These are phyloP conservation scores for Francoa sonchifolia DNA, from an alignment of 441 rosid genomes.

Conservation along the genomic window DNA sequence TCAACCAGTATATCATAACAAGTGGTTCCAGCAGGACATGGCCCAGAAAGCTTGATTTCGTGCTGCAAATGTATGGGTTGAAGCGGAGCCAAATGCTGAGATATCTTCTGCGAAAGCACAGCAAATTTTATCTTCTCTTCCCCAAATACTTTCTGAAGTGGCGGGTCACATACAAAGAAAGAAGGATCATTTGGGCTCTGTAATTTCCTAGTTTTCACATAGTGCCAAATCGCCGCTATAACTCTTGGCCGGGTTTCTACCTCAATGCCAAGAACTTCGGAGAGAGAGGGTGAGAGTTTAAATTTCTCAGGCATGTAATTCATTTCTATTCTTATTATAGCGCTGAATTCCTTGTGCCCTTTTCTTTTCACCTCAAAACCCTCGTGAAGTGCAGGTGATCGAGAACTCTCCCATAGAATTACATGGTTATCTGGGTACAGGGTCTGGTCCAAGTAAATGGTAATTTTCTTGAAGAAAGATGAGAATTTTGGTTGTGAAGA, in stretches of 20 bases:
- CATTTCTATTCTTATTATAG: slow-evolving; percentile 71
- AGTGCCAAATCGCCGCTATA: slow-evolving; percentile 88
- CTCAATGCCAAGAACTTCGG: slow-evolving; percentile 88
- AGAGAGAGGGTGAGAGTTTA: slow-evolving; percentile 74
- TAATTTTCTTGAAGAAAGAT: slow-evolving; percentile 78
- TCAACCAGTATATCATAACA: slow-evolving; percentile 94
- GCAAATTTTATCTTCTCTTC: slow-evolving; percentile 77
- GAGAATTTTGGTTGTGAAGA: slow-evolving; percentile 66
- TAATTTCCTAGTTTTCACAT: slow-evolving; percentile 82
- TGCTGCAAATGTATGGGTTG: slow-evolving; percentile 89
- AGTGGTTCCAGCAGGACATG: slow-evolving; percentile 60
- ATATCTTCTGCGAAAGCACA: slow-evolving; percentile 72
- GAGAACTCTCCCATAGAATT: slow-evolving; percentile 78
- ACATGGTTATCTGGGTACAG: slow-evolving; percentile 72
- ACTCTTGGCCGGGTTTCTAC: slow-evolving; percentile 87
- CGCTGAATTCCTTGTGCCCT: slow-evolving; percentile 81
- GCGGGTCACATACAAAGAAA: slow-evolving; percentile 66
- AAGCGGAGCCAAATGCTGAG: slow-evolving; percentile 59
- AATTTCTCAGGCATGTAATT: slow-evolving; percentile 77
- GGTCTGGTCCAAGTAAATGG: slow-evolving; percentile 74
- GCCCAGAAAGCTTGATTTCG: slow-evolving; percentile 82
- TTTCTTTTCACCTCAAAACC: slow-evolving; percentile 96
- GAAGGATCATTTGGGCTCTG: slow-evolving; percentile 88
- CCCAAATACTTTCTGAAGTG: slow-evolving; percentile 80
- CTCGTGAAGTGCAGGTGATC: slow-evolving; percentile 78